These are phyloP conservation scores for Trichoderma gracile DNA, from an alignment of 2,329 filamentous ascomycete species.

Conservation along the genomic window DNA sequence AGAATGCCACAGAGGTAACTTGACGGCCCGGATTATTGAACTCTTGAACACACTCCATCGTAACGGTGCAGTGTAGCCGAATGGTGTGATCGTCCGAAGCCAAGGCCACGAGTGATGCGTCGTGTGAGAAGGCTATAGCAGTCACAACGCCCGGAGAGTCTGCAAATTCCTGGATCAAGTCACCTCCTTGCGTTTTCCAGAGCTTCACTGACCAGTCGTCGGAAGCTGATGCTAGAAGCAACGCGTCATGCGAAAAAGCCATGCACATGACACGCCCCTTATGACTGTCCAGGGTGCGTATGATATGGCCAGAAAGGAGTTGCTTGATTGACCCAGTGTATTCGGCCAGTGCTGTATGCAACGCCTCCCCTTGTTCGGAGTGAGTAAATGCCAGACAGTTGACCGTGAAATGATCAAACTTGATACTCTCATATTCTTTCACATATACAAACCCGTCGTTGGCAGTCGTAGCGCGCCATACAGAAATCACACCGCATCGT, in stretches of 20 bases:
- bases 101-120: background rate
- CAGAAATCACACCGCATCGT: rapidly evolving
- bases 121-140: background rate
- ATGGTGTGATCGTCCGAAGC: background rate
- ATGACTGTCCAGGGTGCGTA: background rate
- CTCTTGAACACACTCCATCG: background rate
- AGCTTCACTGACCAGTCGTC: background rate
- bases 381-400: too few relatives aligned
- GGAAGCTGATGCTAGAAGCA: background rate
- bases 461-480: background rate
- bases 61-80: background rate
- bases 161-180: background rate
- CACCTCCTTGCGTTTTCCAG: background rate
- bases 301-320: background rate
- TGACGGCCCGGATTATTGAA: background rate
- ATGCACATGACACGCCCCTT: background rate
- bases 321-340: too few relatives aligned
- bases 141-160: rapidly evolving
- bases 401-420: too few relatives aligned
- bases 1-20: background rate
- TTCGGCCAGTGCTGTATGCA: too few relatives aligned
- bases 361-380: too few relatives aligned
- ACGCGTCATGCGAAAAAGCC: background rate
- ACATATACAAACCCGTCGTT: too few relatives aligned
- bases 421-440: too few relatives aligned